Percentiles rank a stretch among this genome's conserved stretches.
phyloP scores from a whole-genome alignment of 2,329 filamentous ascomycete genomes.

The Ophiostoma pallidulum region DNA sequence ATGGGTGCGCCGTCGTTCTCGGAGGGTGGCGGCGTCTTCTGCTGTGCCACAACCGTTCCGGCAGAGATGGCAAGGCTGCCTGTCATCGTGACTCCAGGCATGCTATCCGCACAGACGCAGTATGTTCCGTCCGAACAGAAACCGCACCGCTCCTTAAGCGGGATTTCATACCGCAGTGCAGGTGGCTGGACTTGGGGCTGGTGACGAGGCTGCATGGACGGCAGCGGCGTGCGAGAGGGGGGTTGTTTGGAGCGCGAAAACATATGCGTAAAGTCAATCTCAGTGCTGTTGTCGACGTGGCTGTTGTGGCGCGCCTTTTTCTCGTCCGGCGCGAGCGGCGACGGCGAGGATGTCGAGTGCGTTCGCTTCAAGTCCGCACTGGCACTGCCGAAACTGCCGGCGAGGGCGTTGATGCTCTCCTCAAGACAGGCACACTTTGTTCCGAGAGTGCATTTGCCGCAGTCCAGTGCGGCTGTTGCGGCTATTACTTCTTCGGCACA shows the following conservation, averaged over 20 bases:
- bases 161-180: conserved; percentile 24
- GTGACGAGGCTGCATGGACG: conserved; percentile 18
- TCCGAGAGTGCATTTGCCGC: conserved; percentile 55
- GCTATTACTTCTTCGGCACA: conserved; percentile 51
- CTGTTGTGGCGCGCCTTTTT: conserved; percentile 44
- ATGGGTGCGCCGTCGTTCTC: conserved; percentile 51
- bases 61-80: conserved; percentile 27
- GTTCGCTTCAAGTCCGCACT: conserved; percentile 41
- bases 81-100: conserved; percentile 24
- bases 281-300: conserved; percentile 36
- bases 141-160: conserved; percentile 61
- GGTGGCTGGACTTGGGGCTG: conserved; percentile 8
- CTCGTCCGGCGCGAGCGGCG: conserved; percentile 33
- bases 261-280: conserved; percentile 65
- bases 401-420: conserved; percentile 28
- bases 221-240: conserved; percentile 14
- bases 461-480: conserved; percentile 46
- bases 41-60: conserved; percentile 28
- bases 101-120: conserved; percentile 65
- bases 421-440: conserved; percentile 55
- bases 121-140: conserved; percentile 78
- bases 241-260: conserved; percentile 41
- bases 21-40: conserved; percentile 49
- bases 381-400: conserved; percentile 18
- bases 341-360: conserved; percentile 27